phyloP scores from a whole-genome alignment of 2,329 filamentous ascomycete genomes.

The Epicoccum sorghinum region DNA sequence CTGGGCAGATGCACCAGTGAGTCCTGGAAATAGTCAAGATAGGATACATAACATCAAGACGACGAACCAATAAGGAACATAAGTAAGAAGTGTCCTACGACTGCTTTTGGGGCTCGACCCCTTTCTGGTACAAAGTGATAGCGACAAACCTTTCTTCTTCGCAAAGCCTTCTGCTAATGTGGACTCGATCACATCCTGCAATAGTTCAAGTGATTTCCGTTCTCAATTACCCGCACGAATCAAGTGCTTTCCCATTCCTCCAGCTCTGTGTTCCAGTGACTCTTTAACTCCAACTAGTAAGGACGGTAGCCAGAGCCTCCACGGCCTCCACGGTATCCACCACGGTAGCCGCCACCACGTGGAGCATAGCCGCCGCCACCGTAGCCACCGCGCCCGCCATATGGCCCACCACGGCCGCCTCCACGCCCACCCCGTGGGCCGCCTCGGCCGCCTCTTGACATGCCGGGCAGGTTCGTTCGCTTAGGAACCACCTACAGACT shows the following conservation, averaged over 20 bases:
- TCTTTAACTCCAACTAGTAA: conserved; percentile 26
- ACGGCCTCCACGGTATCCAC: conserved; percentile 42
- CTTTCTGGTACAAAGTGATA: no score
- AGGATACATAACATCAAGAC: no score
- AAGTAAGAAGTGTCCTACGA: no score
- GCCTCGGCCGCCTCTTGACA: conserved; percentile 78
- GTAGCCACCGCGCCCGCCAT: conserved; percentile 49
- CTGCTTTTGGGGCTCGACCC: no score
- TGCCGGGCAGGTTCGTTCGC: conserved; percentile 93
- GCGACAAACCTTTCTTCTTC: no score
- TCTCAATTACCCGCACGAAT: background rate
- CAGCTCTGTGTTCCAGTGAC: no score
- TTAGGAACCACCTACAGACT: conserved; percentile 76
- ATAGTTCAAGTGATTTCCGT: no score
- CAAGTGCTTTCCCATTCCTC: background rate
- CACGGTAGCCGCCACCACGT: conserved; percentile 51
- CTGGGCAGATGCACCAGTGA: no score
- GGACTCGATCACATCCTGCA: no score
- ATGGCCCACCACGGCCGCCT: conserved; percentile 57
- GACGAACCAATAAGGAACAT: no score
- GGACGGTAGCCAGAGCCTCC: conserved; percentile 41
- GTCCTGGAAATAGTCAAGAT: background rate
- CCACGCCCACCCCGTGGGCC: conserved; percentile 60
- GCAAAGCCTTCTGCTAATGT: no score
- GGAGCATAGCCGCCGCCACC: conserved; percentile 52